Conservation (phyloP, 305 asterid species). For the Ajuga reptans region DNA sequence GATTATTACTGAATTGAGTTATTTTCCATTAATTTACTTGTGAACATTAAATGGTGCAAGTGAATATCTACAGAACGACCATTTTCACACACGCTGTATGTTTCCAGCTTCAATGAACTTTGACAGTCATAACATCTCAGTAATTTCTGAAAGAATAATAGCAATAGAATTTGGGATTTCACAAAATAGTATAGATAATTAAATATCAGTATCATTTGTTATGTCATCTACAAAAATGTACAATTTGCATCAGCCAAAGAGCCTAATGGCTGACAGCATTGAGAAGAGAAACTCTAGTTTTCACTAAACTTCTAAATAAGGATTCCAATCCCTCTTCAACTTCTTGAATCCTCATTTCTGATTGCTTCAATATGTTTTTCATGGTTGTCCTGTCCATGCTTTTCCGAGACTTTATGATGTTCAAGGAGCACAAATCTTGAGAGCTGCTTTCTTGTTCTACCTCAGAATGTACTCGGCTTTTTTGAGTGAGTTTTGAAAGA, state of each 20-base stretch:
- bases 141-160: not conserved
- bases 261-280: slow-evolving; percentile 21
- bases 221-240: slow-evolving; percentile 2
- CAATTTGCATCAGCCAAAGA: not conserved
- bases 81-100: no score
- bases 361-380: not conserved
- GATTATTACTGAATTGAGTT: no score
- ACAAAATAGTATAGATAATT: not conserved
- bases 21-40: no score
- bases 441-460: not conserved
- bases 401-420: slow-evolving; percentile 1
- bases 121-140: not conserved
- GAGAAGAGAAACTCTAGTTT: slow-evolving; percentile 28
- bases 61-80: no score
- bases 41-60: no score
- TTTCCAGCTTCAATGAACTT: not conserved
- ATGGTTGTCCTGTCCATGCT: not conserved
- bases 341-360: slow-evolving; percentile 23
- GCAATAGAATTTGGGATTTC: not conserved
- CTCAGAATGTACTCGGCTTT: slow-evolving; percentile 9
- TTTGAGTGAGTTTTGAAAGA: slow-evolving; percentile 25
- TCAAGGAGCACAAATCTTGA: slow-evolving; percentile 13
- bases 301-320: slow-evolving; percentile 18
- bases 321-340: slow-evolving; percentile 29
- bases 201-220: not conserved